A percentile compares a stretch with the other conserved stretches of the same genome.
Conservation (phyloP, 2,329 filamentous ascomycete species). For the Apiospora kogelbergensis region DNA sequence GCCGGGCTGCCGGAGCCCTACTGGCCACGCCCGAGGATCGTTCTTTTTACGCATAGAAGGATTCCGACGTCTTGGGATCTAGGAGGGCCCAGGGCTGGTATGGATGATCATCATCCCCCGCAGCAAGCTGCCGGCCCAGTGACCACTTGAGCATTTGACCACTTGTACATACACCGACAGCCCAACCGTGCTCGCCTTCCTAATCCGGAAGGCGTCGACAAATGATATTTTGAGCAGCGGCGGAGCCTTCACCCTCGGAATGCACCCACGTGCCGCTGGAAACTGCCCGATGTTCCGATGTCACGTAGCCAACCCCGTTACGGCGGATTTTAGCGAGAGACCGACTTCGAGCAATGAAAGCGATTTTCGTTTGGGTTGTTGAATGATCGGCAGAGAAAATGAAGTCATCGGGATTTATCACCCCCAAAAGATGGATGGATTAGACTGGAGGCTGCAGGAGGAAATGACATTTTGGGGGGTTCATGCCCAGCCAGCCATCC, state of each 20-base stretch:
- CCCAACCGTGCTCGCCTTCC: background rate
- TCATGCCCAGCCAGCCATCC: background rate
- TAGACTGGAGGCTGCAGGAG: background rate
- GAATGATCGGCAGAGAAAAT: background rate
- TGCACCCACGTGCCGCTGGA: background rate
- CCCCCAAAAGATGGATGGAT: background rate
- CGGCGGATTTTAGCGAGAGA: background rate
- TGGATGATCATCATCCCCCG: background rate
- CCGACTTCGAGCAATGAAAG: too few relatives aligned
- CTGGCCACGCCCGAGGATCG: background rate
- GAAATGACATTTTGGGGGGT: background rate
- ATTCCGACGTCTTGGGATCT: background rate
- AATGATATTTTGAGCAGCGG: background rate
- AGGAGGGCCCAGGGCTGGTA: background rate
- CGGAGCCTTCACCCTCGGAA: background rate
- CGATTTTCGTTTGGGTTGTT: background rate
- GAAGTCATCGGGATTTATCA: too few relatives aligned
- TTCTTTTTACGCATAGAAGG: background rate
- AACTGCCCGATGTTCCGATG: background rate
- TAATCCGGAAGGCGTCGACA: background rate
- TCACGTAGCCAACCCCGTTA: background rate
- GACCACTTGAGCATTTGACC: too few relatives aligned
- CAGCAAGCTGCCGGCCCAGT: background rate
- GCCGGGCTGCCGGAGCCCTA: background rate
- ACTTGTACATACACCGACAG: background rate